Evolutionary conservation across 2,329 filamentous ascomycete genomes (phyloP).

Genomic region (Calonectria hongkongensis): DNA sequence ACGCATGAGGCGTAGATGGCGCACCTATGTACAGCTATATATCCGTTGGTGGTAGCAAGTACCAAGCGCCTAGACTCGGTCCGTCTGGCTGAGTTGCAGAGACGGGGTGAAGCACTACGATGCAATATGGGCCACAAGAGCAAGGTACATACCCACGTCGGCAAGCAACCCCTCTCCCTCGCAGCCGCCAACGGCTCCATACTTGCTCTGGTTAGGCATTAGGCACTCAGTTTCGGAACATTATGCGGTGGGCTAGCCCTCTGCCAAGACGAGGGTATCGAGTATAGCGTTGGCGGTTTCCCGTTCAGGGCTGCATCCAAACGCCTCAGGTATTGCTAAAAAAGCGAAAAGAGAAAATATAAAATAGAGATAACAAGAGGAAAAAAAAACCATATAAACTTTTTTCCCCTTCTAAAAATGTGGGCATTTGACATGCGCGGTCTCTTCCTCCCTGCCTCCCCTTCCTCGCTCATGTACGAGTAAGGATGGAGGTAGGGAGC

Average conservation of each 20-base stretch:
- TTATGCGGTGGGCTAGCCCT: conserved; percentile 50
- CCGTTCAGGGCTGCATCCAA: conserved; percentile 31
- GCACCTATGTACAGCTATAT: conserved; percentile 12
- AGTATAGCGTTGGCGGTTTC: conserved; percentile 39
- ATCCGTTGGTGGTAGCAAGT: conserved; percentile 21
- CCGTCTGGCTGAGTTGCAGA: conserved; percentile 19
- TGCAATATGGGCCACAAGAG: conserved; percentile 18
- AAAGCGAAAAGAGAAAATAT: not conserved
- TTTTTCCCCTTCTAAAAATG: not conserved
- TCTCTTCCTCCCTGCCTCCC: not conserved
- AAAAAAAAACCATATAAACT: not conserved
- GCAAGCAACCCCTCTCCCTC: conserved; percentile 23
- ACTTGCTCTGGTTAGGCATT: conserved; percentile 42
- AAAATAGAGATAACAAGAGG: not conserved
- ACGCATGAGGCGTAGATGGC: conserved; percentile 8
- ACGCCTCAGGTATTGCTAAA: not conserved
- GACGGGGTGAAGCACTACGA: conserved; percentile 23
- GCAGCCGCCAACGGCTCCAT: conserved; percentile 28
- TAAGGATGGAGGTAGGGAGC: not conserved
- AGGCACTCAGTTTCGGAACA: conserved; percentile 52
- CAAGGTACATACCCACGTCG: conserved; percentile 9
- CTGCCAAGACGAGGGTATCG: conserved; percentile 46
- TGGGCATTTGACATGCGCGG: not conserved
- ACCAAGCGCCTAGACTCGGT: conserved; percentile 6
- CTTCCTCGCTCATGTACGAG: not conserved